These are phyloP conservation scores for barley (Hordeum vulgare) DNA, from an alignment of 176 grass and related monocot species.

Conservation along the genomic window MorexV3_pseudomolecules_assembly NC_058522.1:526287029-526287528, in stretches of 20 bases:
- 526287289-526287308: background rate
- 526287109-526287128: constrained; percentile 49
- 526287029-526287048: constrained; percentile 2
- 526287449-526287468: background rate
- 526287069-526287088: constrained; percentile 14
- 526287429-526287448: background rate
- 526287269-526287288: background rate
- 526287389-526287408: background rate
- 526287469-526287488: background rate
- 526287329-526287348: background rate
- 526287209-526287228: constrained; percentile 18
- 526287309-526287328: background rate
- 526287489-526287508: background rate
- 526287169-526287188: background rate
- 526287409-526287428: background rate
- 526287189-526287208: background rate
- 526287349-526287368: no score
- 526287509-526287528: background rate
- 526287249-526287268: constrained; percentile 24
- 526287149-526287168: constrained; percentile 12
- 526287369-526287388: no score
- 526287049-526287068: constrained; percentile 27
- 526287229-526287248: constrained; percentile 12
- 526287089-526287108: constrained; percentile 34
- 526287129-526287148: constrained; percentile 59